Evolutionary conservation across 352 stramenopile species (phyloP).

Genomic region (Globisporangium lucens): DNA sequence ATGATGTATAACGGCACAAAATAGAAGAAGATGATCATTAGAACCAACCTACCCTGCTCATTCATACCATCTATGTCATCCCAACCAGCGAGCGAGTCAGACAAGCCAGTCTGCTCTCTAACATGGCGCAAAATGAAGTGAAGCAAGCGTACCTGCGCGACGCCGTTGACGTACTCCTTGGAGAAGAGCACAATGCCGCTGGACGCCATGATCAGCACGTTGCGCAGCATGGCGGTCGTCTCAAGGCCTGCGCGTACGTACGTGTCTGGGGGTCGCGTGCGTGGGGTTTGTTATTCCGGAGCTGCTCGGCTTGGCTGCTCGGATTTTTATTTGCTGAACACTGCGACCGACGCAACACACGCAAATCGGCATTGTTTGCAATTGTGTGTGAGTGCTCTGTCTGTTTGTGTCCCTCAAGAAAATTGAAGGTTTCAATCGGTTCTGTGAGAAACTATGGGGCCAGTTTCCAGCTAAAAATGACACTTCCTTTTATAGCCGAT

Average conservation of each 20-base stretch:
- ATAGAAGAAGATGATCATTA: slow-evolving; percentile 2
- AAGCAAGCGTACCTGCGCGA: slow-evolving; percentile 58
- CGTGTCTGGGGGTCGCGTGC: background rate
- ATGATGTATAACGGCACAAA: no score
- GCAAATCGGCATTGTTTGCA: background rate
- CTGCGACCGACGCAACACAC: background rate
- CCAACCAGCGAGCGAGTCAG: background rate
- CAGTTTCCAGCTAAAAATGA: background rate
- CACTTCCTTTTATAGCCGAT: background rate
- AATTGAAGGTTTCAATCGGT: background rate
- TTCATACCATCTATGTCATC: background rate
- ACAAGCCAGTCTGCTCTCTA: background rate
- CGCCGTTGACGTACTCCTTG: slow-evolving; percentile 88
- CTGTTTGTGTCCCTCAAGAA: background rate
- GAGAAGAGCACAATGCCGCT: slow-evolving; percentile 93
- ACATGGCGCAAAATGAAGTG: background rate
- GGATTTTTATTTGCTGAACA: slow-evolving; percentile 4
- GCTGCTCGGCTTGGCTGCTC: background rate
- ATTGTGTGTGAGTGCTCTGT: background rate
- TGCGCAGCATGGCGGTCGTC: slow-evolving; percentile 76
- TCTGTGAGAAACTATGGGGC: background rate
- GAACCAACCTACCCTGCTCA: background rate
- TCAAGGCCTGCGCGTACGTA: background rate
- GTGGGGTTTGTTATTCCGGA: background rate
- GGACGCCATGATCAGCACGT: slow-evolving; percentile 90